Percentiles rank a stretch among this genome's conserved stretches.
These are phyloP conservation scores for Smallanthus sonchifolius DNA, from an alignment of 129 eudicot species.

Conservation along the genomic window DNA sequence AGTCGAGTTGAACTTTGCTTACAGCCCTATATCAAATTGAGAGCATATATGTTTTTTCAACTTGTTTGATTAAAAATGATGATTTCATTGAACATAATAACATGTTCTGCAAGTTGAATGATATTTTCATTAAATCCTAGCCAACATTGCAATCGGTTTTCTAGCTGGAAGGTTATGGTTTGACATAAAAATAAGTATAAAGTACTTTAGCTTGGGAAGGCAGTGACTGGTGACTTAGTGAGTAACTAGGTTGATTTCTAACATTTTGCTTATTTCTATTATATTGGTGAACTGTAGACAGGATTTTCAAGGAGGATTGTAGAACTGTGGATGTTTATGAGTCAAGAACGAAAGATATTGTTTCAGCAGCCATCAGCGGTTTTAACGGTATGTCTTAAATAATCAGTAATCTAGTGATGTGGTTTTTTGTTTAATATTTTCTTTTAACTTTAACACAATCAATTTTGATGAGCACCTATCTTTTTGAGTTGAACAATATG, in stretches of 20 bases:
- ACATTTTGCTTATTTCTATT: neutral
- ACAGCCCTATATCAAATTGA: neutral
- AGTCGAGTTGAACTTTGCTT: neutral
- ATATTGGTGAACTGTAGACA: conserved; percentile 34
- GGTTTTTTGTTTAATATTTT: neutral
- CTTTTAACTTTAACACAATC: neutral
- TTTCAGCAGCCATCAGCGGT: conserved; percentile 84
- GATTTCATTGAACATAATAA: neutral
- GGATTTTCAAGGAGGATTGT: conserved; percentile 76
- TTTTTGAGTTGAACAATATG: neutral
- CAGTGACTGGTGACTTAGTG: neutral
- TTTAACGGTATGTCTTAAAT: conserved; percentile 62
- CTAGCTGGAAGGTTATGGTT: neutral
- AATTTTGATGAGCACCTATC: neutral
- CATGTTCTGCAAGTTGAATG: neutral
- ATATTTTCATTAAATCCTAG: neutral
- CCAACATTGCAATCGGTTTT: neutral
- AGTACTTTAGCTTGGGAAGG: neutral
- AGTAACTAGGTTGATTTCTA: conserved; percentile 12
- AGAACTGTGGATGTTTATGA: conserved; percentile 64
- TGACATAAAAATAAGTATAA: neutral
- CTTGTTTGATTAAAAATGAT: neutral
- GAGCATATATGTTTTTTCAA: neutral
- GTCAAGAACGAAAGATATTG: conserved; percentile 70
- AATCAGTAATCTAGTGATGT: neutral